A percentile compares a stretch with the other conserved stretches of the same genome.
phyloP scores from a whole-genome alignment of 1,284 basidiomycete species.

The Malassezia yamatoensis region DNA sequence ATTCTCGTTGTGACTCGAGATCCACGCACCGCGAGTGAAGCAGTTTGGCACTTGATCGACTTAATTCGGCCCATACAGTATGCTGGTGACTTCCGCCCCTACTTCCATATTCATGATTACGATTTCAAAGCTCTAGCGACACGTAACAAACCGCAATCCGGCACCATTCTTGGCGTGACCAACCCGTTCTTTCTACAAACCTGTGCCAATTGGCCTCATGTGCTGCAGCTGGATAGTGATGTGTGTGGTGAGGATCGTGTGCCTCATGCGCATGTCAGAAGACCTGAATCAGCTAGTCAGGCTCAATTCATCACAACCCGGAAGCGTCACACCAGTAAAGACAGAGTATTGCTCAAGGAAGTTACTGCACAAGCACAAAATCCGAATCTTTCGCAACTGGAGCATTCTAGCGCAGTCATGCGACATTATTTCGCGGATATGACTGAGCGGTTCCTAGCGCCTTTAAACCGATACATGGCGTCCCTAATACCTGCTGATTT shows the following conservation, averaged over 20 bases:
- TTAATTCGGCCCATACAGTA: slow-evolving; percentile 77
- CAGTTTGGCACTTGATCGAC: slow-evolving; percentile 57
- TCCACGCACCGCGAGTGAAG: slow-evolving; percentile 72
- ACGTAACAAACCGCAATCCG: slow-evolving; percentile 70
- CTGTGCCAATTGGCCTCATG: slow-evolving; percentile 84
- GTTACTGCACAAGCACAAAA: slow-evolving; percentile 50
- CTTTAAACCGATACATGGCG: slow-evolving; percentile 83
- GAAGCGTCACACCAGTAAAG: slow-evolving; percentile 75
- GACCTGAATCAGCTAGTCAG: slow-evolving; percentile 15
- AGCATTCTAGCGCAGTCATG: slow-evolving; percentile 52
- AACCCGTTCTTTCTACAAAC: slow-evolving; percentile 85
- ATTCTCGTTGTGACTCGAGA: slow-evolving; percentile 74
- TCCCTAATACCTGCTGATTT: slow-evolving; percentile 50
- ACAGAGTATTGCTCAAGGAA: slow-evolving; percentile 60
- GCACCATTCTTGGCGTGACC: slow-evolving; percentile 77
- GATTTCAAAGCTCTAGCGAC: slow-evolving; percentile 70
- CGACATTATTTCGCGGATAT: slow-evolving; percentile 76
- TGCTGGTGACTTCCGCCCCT: slow-evolving; percentile 76
- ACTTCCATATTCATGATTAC: slow-evolving; percentile 87
- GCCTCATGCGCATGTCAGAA: not conserved
- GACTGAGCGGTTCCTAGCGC: slow-evolving; percentile 78
- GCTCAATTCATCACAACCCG: slow-evolving; percentile 58
- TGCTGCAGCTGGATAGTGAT: slow-evolving; percentile 55
- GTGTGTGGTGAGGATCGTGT: not conserved
- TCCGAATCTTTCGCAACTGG: slow-evolving; percentile 2